Percentiles rank a stretch among this genome's conserved stretches.
Conservation (phyloP, 2,329 filamentous ascomycete species). For the Pezicula radicicola region DNA sequence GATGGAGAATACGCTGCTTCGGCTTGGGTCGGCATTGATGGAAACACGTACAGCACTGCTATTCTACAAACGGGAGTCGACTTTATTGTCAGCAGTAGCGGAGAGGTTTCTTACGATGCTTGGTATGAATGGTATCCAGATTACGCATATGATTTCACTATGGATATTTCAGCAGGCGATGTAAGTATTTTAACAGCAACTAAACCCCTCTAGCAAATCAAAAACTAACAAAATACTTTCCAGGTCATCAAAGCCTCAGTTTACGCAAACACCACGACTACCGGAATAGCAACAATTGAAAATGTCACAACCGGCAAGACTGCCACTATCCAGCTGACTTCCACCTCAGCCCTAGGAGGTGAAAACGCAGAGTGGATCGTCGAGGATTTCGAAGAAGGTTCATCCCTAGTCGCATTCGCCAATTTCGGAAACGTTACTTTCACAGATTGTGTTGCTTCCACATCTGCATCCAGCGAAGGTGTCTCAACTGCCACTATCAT, state of each 20-base stretch:
- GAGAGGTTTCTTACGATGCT: conserved; percentile 40
- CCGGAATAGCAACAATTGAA: conserved; percentile 40
- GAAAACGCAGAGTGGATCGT: conserved; percentile 50
- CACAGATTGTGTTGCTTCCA: conserved; percentile 32
- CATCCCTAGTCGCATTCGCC: conserved; percentile 38
- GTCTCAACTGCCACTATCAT: conserved; percentile 36
- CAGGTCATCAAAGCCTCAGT: conserved; percentile 38
- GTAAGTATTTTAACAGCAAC: conserved; percentile 40
- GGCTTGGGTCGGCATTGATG: conserved; percentile 61
- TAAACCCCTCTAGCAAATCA: conserved; percentile 25
- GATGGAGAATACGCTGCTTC: conserved; percentile 31
- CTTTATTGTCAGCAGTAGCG: conserved; percentile 38
- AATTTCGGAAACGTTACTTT: conserved; percentile 46
- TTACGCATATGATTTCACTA: conserved; percentile 45
- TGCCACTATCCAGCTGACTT: conserved; percentile 36
- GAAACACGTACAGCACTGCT: conserved; percentile 50
- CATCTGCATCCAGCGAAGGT: conserved; percentile 14
- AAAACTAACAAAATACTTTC: too few species aligned
- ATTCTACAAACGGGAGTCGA: conserved; percentile 56
- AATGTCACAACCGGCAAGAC: conserved; percentile 41
- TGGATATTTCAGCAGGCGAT: conserved; percentile 43
- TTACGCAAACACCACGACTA: conserved; percentile 32
- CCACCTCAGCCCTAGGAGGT: conserved; percentile 32
- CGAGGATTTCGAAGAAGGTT: conserved; percentile 42
- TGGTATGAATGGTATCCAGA: conserved; percentile 62